Conservation (phyloP, 148 eudicot species). For the Polygonum aviculare region DNA sequence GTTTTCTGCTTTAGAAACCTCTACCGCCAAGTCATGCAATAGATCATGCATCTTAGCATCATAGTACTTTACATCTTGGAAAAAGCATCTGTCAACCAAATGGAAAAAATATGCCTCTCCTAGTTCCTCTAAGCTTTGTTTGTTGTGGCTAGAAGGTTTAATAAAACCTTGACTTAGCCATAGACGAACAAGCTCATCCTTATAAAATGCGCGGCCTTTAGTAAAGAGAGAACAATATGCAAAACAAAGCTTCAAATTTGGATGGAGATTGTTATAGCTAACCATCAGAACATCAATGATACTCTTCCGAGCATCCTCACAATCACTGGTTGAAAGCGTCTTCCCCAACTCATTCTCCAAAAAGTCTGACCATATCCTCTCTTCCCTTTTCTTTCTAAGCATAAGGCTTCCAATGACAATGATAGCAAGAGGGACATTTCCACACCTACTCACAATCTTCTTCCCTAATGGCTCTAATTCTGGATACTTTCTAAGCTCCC, state of each 20-base stretch:
- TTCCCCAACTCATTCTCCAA: background rate
- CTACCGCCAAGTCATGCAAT: background rate
- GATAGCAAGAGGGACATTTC: background rate
- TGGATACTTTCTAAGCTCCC: background rate
- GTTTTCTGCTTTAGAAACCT: no score
- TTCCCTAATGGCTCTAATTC: background rate
- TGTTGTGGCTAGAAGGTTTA: background rate
- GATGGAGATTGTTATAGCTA: background rate
- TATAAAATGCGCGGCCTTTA: background rate
- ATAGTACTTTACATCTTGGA: background rate
- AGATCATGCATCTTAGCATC: background rate
- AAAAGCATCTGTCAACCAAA: background rate
- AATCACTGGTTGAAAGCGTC: background rate
- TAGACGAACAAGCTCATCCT: background rate
- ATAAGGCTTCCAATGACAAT: background rate
- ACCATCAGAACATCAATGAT: background rate
- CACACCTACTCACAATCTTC: background rate
- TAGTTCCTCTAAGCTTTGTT: background rate
- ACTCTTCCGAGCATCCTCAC: background rate
- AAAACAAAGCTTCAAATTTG: background rate
- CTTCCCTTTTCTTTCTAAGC: background rate
- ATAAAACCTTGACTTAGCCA: background rate
- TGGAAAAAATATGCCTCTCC: background rate
- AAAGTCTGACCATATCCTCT: background rate
- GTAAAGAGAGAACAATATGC: background rate